Base-by-base conservation (phyloP, 179 eudicot species). In the Drosera spatulata region DNA sequence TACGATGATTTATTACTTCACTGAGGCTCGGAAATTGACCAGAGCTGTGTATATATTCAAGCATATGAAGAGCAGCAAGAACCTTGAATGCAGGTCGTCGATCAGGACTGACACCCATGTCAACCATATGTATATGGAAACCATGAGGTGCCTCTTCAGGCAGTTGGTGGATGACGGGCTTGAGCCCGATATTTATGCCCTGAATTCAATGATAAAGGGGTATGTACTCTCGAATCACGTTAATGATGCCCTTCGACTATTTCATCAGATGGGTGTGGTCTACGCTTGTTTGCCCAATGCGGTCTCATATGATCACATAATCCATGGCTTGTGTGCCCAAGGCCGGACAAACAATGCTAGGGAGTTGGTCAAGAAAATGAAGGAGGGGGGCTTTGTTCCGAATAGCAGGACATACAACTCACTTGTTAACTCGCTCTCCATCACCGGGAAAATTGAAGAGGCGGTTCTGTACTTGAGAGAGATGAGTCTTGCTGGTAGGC, bases 301-400 rank as follows among this genome's bases (percentile, higher is more conserved):
- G 4, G 67, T 64, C 74, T 76, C 96, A 0, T 91, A 81, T 68
- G 79, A 88, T 77, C 78, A 80, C 64, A 71, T 91, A 70, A 79
- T 91, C 52, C 85, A 87, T 41, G 97, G 97, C 22, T 64, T 91
- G 11, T 91, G 96, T 74, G 87, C 78, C 59, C 96, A 87, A 78
- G 85, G 84, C 47, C 72, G 96, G 53, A 85, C 95, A 1, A 71
- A 69, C 33, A 88, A 91, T 74, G 97, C 94, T 11, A 75, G 58
- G 56, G 84, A 83, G 71, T 55, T 91, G 59, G 77, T 79, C 62
- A 60, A 56, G 40, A 72, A 76, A 48, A 87, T 88, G 97, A 79
- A 84, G 76, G 71, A 52, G 41, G 82, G 70, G 53, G 94, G 95
- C 45, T 88, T 85, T 65, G 73, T 71, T 58, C 81, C 87, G 22